Evolutionary conservation across 768 basidiomycete genomes (phyloP), one percentile per base, ranked within the genome.

Genomic region (Macrolepiota dolichaula): DNA sequence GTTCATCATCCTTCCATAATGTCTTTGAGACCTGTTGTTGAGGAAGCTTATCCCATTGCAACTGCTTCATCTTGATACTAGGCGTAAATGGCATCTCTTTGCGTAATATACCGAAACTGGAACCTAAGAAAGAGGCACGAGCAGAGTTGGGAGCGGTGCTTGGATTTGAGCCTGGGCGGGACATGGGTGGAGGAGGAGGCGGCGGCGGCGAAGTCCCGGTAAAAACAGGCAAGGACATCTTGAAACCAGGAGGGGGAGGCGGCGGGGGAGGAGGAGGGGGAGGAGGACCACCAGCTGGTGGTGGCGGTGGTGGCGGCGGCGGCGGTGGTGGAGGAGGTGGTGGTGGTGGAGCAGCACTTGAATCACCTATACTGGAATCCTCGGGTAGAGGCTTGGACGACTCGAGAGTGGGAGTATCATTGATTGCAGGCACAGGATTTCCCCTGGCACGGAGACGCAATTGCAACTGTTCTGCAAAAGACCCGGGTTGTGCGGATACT

Each of bases 11-110:
- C 55, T 81, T 89, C 91, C 94, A 99, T 13, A 98, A 76, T 0
- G 96, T 98, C 70, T 89, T 90, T 1, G 79, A 79, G 36, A 94
- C 87, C 67, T 92, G 88, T 65, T 91, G 88, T 60, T 94, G 94
- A 24, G 92, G 87, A n/a, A 99, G 81, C 69, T 98, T 98, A 71
- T 98, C 96, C 96, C 96, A 99, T 70, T 98, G 96, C 58, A 99
- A 78, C 71, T 98, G 95, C 71, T 98, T 98, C 91, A 98, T 94
- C 81, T 95, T 94, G 37, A 86, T 91, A 62, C 83, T 87, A 1
- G 96, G 92, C 35, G 91, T 88, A 46, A 94, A 81, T 2, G 86
- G 81, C 69, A 97, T 84, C 68, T 94, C 92, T 73, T 98, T 98
- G 52, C 94, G 89, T 64, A 88, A 72, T 32, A 79, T 78, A 64